These are phyloP conservation scores for Candolleomyces efflorescens DNA, from an alignment of 768 basidiomycete species.

Conservation along the genomic window DNA sequence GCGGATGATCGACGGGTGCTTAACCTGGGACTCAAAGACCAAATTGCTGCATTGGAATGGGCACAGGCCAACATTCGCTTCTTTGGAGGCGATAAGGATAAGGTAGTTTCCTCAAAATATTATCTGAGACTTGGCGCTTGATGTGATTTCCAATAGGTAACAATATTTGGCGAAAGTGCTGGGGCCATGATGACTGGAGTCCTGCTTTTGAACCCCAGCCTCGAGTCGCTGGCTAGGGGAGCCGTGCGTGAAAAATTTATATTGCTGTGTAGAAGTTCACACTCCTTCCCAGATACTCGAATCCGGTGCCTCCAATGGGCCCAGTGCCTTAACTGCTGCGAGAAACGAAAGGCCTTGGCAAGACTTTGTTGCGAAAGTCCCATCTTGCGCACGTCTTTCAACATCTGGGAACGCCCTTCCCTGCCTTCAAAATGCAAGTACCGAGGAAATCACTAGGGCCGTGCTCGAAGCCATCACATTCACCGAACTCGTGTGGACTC, in stretches of 20 bases:
- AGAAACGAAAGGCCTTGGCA: constrained; percentile 32
- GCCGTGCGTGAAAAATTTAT: constrained; percentile 20
- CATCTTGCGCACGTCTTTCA: constrained; percentile 25
- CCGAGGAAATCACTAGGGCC: constrained; percentile 22
- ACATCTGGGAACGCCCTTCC: constrained; percentile 27
- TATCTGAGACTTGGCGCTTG: too few species aligned
- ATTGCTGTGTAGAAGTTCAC: too few species aligned
- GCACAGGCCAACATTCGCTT: constrained; percentile 53
- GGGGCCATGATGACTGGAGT: constrained; percentile 45
- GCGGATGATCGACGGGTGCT: constrained; percentile 33
- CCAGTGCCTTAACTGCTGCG: constrained; percentile 26
- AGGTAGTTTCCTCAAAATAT: constrained; percentile 14
- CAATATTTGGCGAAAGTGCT: constrained; percentile 51
- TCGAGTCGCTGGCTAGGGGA: constrained; percentile 29
- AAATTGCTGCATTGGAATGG: constrained; percentile 45
- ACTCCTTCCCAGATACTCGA: constrained; percentile 33
- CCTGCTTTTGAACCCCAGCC: constrained; percentile 30
- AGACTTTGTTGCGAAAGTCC: constrained; percentile 32
- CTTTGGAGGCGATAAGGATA: constrained; percentile 53
- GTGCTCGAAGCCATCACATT: constrained; percentile 10
- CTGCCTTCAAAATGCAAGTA: constrained; percentile 23
- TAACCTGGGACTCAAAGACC: constrained; percentile 47
- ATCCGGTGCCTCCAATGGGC: constrained; percentile 33
- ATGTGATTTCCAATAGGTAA: constrained; percentile 31
- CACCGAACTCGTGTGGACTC: constrained; percentile 26